Conservation (phyloP, 306 rosid genomes). For the Purshia tridentata region DNA sequence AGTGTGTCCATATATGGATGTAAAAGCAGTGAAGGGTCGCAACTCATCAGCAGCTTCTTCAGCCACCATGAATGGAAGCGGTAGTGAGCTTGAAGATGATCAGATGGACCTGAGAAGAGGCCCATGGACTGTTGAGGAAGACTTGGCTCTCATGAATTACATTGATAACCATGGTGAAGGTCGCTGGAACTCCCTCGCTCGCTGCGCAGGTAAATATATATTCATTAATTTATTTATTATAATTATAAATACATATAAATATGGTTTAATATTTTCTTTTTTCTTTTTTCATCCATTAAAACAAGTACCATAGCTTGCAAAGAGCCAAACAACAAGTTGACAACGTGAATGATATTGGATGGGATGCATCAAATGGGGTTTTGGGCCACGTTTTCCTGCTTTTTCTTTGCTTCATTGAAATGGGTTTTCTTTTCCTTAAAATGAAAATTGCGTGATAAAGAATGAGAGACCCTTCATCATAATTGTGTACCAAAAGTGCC, state of each 20-base stretch:
- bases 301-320: constrained; percentile 1
- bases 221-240: no score
- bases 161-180: constrained; percentile 92
- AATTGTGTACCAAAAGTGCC: no score
- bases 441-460: background rate
- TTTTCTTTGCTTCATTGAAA: background rate
- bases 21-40: constrained; percentile 33
- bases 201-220: constrained; percentile 51
- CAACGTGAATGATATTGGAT: background rate
- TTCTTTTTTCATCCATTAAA: no score
- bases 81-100: constrained; percentile 22
- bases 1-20: constrained; percentile 46
- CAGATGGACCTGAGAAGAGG: constrained; percentile 74
- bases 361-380: background rate
- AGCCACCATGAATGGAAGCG: background rate
- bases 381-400: background rate
- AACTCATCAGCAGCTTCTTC: constrained; percentile 15
- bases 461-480: background rate
- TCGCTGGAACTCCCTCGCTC: constrained; percentile 95
- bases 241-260: no score
- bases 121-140: constrained; percentile 96
- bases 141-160: constrained; percentile 79
- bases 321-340: constrained; percentile 11
- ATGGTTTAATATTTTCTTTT: no score
- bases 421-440: background rate